These are phyloP conservation scores for Phytophthora fragariaefolia DNA, from an alignment of 352 stramenopile genomes.

Conservation along the genomic window DNA sequence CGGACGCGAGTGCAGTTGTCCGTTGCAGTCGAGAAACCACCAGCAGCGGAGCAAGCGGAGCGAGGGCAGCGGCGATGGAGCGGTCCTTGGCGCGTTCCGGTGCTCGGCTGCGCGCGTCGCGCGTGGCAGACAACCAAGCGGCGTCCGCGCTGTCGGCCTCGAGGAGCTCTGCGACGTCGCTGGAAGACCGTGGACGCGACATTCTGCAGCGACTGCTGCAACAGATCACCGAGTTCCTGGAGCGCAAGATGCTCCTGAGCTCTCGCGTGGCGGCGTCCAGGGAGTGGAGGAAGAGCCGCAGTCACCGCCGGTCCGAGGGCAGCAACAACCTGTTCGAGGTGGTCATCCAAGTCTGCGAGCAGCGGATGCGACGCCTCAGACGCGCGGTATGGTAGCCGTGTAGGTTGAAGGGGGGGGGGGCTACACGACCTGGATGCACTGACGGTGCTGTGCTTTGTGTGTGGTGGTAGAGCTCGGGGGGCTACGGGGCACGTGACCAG, in stretches of 20 bases:
- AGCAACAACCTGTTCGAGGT: constrained; percentile 55
- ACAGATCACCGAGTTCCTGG: constrained; percentile 62
- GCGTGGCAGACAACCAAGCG: constrained; percentile 27
- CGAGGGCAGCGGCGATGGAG: constrained; percentile 25
- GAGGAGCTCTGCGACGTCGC: constrained; percentile 9
- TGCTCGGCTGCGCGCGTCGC: constrained; percentile 21
- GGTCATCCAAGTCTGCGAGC: constrained; percentile 61
- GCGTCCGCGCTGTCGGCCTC: constrained; percentile 7
- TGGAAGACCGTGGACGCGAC: constrained; percentile 35
- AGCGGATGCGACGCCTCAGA: constrained; percentile 52
- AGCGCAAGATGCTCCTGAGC: constrained; percentile 55
- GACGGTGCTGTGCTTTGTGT: constrained; percentile 5
- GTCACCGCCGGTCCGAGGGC: constrained; percentile 24
- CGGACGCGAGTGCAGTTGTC: constrained; percentile 7
- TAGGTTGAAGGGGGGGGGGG: too few species aligned
- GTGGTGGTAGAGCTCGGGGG: constrained; percentile 15
- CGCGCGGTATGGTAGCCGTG: constrained; percentile 22
- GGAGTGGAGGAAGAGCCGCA: constrained; percentile 34
- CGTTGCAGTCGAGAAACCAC: constrained; percentile 30
- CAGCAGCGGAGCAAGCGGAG: neutral
- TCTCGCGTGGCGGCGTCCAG: constrained; percentile 34
- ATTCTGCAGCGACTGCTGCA: constrained; percentile 54
- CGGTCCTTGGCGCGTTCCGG: constrained; percentile 23
- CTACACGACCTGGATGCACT: neutral
- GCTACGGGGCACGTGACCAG: constrained; percentile 15